These are phyloP conservation scores for Emmonsiellopsis sp. DNA, from an alignment of 2,329 filamentous ascomycete species.

Conservation along the genomic window DNA sequence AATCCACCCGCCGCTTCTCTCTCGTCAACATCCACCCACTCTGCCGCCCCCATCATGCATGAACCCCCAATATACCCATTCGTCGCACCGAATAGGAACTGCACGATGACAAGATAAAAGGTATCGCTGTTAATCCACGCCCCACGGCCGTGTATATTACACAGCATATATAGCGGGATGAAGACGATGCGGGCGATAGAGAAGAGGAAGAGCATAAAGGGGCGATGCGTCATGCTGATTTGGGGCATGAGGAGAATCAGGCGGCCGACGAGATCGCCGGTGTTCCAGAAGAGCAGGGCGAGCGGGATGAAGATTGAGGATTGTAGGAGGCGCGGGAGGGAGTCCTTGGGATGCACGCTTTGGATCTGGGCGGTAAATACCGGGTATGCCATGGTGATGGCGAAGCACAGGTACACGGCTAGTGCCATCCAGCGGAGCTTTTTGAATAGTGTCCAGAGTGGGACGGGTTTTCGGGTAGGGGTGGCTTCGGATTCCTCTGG, in stretches of 20 bases:
- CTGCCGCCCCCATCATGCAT: constrained; percentile 82
- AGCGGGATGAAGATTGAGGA: constrained; percentile 78
- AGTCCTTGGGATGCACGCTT: constrained; percentile 39
- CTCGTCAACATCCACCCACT: constrained; percentile 74
- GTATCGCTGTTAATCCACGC: constrained; percentile 67
- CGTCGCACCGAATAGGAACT: constrained; percentile 70
- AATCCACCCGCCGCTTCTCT: constrained; percentile 84
- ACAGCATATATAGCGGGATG: constrained; percentile 78
- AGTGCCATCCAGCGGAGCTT: constrained; percentile 71
- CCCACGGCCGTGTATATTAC: constrained; percentile 72
- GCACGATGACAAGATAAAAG: constrained; percentile 79
- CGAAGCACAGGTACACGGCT: constrained; percentile 73
- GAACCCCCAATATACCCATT: constrained; percentile 82
- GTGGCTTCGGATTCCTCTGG: constrained; percentile 21
- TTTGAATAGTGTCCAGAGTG: constrained; percentile 57
- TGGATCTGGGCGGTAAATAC: constrained; percentile 70
- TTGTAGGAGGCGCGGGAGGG: constrained; percentile 50
- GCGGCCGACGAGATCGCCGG: constrained; percentile 73
- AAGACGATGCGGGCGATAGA: constrained; percentile 58
- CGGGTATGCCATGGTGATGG: constrained; percentile 86
- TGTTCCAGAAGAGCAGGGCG: constrained; percentile 87
- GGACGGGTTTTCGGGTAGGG: constrained; percentile 37
- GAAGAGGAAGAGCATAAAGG: constrained; percentile 57
- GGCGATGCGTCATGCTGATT: constrained; percentile 50
- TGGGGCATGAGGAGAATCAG: constrained; percentile 53